Evolutionary conservation across 495 filamentous ascomycete species (phyloP).

Genomic region (Pseudoneurospora amorphoporcata): DNA sequence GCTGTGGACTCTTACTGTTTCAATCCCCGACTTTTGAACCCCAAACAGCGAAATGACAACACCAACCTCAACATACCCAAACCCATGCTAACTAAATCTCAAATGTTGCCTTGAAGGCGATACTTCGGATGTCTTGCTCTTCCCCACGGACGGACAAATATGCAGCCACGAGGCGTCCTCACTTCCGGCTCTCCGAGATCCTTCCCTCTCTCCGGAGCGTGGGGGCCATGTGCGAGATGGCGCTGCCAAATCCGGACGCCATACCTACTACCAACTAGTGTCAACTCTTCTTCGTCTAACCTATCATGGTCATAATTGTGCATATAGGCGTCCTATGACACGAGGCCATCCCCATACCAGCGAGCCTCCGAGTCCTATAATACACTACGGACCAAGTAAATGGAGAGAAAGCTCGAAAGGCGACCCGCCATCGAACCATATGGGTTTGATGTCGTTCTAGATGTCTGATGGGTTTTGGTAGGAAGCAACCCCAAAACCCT

Average conservation of each 20-base stretch:
- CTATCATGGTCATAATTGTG: not conserved
- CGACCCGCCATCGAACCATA: not conserved
- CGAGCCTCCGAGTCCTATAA: not conserved
- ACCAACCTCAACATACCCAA: not conserved
- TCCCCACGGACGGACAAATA: not conserved
- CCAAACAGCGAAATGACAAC: not conserved
- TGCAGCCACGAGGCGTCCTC: not conserved
- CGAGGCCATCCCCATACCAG: not conserved
- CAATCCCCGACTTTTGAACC: not conserved
- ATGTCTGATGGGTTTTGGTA: not conserved
- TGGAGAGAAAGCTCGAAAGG: not conserved
- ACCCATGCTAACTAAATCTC: not conserved
- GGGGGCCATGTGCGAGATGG: not conserved
- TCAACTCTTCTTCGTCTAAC: not conserved
- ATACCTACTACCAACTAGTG: not conserved
- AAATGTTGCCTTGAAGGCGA: not conserved
- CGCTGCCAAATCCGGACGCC: not conserved
- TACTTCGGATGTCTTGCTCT: not conserved
- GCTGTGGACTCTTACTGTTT: not conserved
- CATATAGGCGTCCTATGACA: not conserved
- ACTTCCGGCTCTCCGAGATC: conserved; percentile 11
- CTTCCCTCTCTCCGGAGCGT: conserved; percentile 11
- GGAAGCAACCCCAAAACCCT: not conserved
- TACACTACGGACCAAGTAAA: not conserved
- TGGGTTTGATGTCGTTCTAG: not conserved